These are phyloP conservation scores for Wallacemonas rigidus DNA, from an alignment of 208 protist species.

Conservation along the genomic window DNA sequence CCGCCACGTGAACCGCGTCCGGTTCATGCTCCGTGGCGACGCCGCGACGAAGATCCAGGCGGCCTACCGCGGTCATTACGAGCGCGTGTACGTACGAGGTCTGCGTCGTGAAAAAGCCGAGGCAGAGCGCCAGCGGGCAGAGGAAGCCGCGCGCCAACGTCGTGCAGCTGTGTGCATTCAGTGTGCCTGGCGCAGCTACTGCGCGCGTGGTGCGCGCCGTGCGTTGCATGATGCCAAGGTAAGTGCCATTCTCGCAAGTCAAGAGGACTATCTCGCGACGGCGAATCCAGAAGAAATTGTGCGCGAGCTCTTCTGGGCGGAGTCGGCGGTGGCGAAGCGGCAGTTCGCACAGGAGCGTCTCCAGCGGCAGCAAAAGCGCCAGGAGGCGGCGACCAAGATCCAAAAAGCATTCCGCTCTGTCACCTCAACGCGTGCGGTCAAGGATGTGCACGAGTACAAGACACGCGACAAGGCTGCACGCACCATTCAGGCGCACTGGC, in stretches of 20 bases:
- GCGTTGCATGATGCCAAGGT: constrained; percentile 34
- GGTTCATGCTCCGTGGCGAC: constrained; percentile 41
- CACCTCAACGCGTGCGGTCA: constrained; percentile 32
- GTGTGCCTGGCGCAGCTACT: constrained; percentile 51
- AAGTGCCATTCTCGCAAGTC: constrained; percentile 41
- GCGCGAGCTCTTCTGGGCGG: constrained; percentile 84
- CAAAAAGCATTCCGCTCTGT: constrained; percentile 53
- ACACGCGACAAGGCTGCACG: constrained; percentile 27
- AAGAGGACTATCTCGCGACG: constrained; percentile 49
- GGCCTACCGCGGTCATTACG: constrained; percentile 78
- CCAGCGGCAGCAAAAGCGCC: constrained; percentile 19
- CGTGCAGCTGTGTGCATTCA: constrained; percentile 70
- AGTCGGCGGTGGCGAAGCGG: constrained; percentile 44
- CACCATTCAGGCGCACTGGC: constrained; percentile 71
- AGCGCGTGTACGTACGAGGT: constrained; percentile 64
- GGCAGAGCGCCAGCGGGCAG: constrained; percentile 31
- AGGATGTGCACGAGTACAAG: constrained; percentile 14
- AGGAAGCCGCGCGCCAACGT: constrained; percentile 41
- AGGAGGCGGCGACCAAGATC: constrained; percentile 50
- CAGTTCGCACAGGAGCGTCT: constrained; percentile 42
- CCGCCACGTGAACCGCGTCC: constrained; percentile 32
- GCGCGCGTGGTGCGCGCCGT: constrained; percentile 37
- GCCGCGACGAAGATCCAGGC: constrained; percentile 78
- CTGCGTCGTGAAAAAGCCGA: constrained; percentile 52
- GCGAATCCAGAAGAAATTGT: constrained; percentile 74